These are phyloP conservation scores for Acrodontium crateriforme DNA, from an alignment of 2,329 filamentous ascomycete genomes.

Conservation along the genomic window DNA sequence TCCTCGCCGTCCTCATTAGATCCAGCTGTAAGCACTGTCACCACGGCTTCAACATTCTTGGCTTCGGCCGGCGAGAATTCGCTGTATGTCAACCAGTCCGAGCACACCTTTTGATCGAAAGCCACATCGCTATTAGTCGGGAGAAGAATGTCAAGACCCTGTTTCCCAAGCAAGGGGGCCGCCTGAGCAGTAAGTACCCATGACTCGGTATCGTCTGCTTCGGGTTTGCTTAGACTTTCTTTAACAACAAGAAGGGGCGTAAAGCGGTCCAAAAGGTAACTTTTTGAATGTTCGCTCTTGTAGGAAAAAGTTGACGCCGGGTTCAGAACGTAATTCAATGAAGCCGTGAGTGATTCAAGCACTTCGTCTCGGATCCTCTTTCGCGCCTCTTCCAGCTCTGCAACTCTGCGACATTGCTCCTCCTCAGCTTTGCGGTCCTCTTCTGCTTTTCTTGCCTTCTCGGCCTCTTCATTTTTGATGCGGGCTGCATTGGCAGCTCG, in stretches of 20 bases:
- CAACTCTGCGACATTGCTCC: constrained; percentile 4
- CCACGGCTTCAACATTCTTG: background rate
- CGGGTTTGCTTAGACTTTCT: constrained; percentile 1
- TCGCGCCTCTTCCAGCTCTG: constrained; percentile 9
- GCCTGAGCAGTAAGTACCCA: constrained; percentile 19
- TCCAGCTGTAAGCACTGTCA: background rate
- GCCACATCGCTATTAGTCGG: too few species aligned
- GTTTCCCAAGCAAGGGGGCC: constrained; percentile 16
- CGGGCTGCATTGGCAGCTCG: constrained; percentile 7
- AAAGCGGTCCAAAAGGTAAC: constrained; percentile 10
- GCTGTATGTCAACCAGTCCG: constrained; percentile 2
- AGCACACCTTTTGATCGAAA: too few species aligned
- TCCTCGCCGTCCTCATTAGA: constrained; percentile 1
- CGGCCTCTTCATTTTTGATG: constrained; percentile 8
- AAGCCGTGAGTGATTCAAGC: constrained; percentile 12
- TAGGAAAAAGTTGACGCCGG: constrained; percentile 8
- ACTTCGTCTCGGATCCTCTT: constrained; percentile 8
- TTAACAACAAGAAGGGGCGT: constrained; percentile 14
- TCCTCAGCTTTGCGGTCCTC: constrained; percentile 15
- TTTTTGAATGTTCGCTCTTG: constrained; percentile 4
- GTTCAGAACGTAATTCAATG: constrained; percentile 11
- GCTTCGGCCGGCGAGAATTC: constrained; percentile 2
- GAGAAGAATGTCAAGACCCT: constrained; percentile 18
- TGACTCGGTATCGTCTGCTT: constrained; percentile 4
- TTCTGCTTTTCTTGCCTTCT: constrained; percentile 9